A percentile compares a stretch with the other conserved stretches of the same genome.
Evolutionary conservation across 2,329 filamentous ascomycete species (phyloP).

Genomic region (Fusarium sp.): DNA sequence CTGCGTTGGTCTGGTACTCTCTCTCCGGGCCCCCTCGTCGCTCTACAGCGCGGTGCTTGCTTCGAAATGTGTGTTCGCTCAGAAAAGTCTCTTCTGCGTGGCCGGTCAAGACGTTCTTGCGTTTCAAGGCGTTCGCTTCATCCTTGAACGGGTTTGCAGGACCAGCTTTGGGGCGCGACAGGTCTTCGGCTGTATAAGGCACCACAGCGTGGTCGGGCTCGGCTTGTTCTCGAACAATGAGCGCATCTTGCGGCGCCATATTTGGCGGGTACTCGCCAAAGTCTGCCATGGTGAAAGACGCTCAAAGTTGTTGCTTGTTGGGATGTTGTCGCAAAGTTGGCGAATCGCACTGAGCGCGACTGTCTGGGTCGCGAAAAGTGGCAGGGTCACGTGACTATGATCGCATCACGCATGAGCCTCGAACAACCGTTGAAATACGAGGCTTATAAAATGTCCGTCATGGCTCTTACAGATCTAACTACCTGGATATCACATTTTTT

Average conservation of each 20-base stretch:
- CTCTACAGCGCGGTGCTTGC: conserved; percentile 87
- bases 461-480: not conserved
- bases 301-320: not conserved
- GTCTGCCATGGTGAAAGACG: conserved; percentile 62
- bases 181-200: conserved; percentile 77
- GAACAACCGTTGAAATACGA: not conserved
- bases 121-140: conserved; percentile 71
- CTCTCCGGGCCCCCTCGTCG: conserved; percentile 69
- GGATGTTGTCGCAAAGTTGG: conserved; percentile 20
- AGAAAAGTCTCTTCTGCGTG: conserved; percentile 89
- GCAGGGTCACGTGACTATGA: conserved; percentile 29
- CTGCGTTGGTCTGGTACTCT: conserved; percentile 64
- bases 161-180: conserved; percentile 74
- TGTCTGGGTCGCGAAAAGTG: conserved; percentile 21
- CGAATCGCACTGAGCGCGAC: conserved; percentile 19
- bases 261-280: conserved; percentile 75
- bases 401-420: conserved; percentile 24
- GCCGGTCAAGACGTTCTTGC: conserved; percentile 87
- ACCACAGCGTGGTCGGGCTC: conserved; percentile 70
- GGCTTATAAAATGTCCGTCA: conserved; percentile 1
- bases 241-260: conserved; percentile 73
- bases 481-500: not conserved
- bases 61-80: conserved; percentile 90
- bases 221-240: conserved; percentile 67
- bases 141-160: conserved; percentile 82